These are phyloP conservation scores for Nakazawaea populi DNA, from an alignment of 805 yeast species.

Conservation along the genomic window DNA sequence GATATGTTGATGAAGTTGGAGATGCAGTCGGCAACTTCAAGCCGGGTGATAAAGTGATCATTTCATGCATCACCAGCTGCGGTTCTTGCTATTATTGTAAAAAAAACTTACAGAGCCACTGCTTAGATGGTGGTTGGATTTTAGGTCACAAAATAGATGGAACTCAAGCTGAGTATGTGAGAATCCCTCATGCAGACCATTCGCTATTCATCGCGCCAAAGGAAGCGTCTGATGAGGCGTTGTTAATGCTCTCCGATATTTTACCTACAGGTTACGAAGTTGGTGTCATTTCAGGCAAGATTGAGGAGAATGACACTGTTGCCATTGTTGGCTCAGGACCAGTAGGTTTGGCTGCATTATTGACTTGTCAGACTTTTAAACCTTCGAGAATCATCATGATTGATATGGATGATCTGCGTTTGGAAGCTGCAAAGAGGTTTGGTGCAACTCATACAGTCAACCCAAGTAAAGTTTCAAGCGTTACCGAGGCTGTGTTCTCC, in stretches of 20 bases:
- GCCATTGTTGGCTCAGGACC: slow-evolving; percentile 68
- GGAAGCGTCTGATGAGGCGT: slow-evolving; percentile 33
- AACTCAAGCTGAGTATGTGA: slow-evolving; percentile 57
- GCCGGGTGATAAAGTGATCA: slow-evolving; percentile 53
- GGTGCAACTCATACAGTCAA: slow-evolving; percentile 58
- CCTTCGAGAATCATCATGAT: slow-evolving; percentile 53
- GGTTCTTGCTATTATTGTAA: slow-evolving; percentile 51
- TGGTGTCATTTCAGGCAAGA: slow-evolving; percentile 52
- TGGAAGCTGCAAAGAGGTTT: slow-evolving; percentile 48
- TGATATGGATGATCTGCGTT: slow-evolving; percentile 54
- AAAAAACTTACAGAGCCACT: slow-evolving; percentile 54
- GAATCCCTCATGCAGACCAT: slow-evolving; percentile 45
- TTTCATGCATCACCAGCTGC: slow-evolving; percentile 63
- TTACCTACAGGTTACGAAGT: slow-evolving; percentile 65
- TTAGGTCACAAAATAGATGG: slow-evolving; percentile 59
- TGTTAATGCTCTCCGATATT: slow-evolving; percentile 58
- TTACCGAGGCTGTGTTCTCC: slow-evolving; percentile 30
- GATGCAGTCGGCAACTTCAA: slow-evolving; percentile 40
- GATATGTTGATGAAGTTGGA: slow-evolving; percentile 46
- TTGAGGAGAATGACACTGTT: slow-evolving; percentile 49
- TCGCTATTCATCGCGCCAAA: slow-evolving; percentile 30
- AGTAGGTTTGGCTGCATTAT: slow-evolving; percentile 58
- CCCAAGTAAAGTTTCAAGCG: slow-evolving; percentile 39
- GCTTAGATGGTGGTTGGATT: slow-evolving; percentile 49
- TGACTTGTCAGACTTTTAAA: slow-evolving; percentile 46